Conservation (phyloP, 768 basidiomycete species). For the Pleurotus tuoliensis region DNA sequence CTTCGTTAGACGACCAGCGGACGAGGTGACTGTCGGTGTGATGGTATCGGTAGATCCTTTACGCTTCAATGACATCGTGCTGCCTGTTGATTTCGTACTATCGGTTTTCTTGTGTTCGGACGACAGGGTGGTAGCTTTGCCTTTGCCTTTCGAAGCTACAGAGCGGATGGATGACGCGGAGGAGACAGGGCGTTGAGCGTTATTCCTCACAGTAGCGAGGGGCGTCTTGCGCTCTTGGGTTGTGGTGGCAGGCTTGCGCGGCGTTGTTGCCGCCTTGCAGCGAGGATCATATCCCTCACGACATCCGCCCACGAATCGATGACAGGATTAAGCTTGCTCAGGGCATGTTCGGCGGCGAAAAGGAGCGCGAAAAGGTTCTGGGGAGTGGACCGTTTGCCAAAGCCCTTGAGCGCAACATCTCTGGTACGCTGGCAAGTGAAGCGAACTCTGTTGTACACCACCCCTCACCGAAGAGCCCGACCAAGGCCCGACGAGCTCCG, state of each 20-base stretch:
- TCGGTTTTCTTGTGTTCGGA: constrained; percentile 41
- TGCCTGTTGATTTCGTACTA: constrained; percentile 39
- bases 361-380: constrained; percentile 66
- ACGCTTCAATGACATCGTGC: constrained; percentile 38
- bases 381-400: constrained; percentile 65
- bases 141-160: constrained; percentile 10
- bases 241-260: constrained; percentile 10
- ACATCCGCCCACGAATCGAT: constrained; percentile 73
- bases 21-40: constrained; percentile 16
- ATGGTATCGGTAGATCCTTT: constrained; percentile 45
- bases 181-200: constrained; percentile 9
- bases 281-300: constrained; percentile 62
- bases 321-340: constrained; percentile 46
- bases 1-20: constrained; percentile 10
- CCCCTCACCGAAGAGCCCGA: constrained; percentile 82
- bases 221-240: constrained; percentile 15
- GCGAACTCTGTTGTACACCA: constrained; percentile 88
- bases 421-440: constrained; percentile 59
- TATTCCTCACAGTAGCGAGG: background rate
- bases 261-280: constrained; percentile 38
- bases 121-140: constrained; percentile 13
- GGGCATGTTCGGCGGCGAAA: constrained; percentile 59
- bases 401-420: constrained; percentile 66
- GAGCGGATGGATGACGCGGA: constrained; percentile 10
- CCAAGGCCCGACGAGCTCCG: constrained; percentile 70